These are phyloP conservation scores for Trypanosoma congolense DNA, from an alignment of 208 protist species.

Conservation along the genomic window DNA sequence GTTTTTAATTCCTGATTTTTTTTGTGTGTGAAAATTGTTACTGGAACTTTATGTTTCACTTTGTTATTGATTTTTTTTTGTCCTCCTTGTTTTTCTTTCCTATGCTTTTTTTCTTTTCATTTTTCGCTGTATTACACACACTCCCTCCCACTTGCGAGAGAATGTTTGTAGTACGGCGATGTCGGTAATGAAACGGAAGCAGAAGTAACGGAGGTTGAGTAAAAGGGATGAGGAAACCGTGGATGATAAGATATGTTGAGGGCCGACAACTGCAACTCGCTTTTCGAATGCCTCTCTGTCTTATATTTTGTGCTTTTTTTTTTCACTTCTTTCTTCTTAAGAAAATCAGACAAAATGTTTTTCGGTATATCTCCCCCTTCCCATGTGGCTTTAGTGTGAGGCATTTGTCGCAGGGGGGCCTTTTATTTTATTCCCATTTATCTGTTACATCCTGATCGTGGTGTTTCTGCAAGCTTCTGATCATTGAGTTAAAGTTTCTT, in stretches of 20 bases:
- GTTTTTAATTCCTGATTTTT: no score
- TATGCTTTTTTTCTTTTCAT: constrained; percentile 6
- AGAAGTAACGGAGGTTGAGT: neutral
- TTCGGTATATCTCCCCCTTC: neutral
- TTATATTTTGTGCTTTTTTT: constrained; percentile 13
- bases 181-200: neutral
- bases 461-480: no score
- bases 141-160: no score
- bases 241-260: neutral
- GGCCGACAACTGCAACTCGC: neutral
- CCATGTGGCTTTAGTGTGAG: no score
- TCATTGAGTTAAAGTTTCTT: neutral
- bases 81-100: constrained; percentile 1
- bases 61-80: no score
- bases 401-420: no score
- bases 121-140: constrained; percentile 1
- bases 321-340: constrained; percentile 3
- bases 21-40: no score
- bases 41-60: no score
- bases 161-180: neutral
- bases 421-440: no score
- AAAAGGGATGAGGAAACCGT: neutral
- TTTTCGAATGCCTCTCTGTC: constrained; percentile 2
- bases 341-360: neutral
- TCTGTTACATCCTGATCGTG: no score